Base-by-base conservation (phyloP, 2,329 filamentous ascomycete genomes). In the Pseudogymnoascus sp. region DNA sequence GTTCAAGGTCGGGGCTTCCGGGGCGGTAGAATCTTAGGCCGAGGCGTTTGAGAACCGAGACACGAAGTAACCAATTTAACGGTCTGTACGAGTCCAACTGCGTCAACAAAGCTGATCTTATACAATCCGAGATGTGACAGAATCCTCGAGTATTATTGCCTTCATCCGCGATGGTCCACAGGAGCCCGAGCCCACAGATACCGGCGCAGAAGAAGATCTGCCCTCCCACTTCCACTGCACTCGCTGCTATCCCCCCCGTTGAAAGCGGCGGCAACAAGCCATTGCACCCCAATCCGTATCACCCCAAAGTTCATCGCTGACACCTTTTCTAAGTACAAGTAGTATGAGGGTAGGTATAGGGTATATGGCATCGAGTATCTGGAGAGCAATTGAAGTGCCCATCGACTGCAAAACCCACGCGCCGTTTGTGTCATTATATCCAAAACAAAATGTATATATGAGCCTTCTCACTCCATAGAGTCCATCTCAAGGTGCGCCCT, bases 21-120 rank as follows among this genome's bases (percentile, higher is more conserved):
- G 26, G 11, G 16, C 51, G n/a, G 51, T n/a, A 18, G 51, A 57
- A 57, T 34, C 51, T 57, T 57, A 14, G 51, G n/a, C 51, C 51
- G 26, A 34, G 51, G 51, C 47, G 47, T 57, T 34, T 34, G 10
- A 36, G n/a, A 36, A 57, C 51, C 29, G n/a, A 57, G 51, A 57
- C 51, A 57, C 29, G 16, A 21, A 57, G 51, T 34, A 57, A 57
- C 51, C 51, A 57, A 57, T 57, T 34, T 57, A 34, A 57, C 51
- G n/a, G 51, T 34, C 51, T 57, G 51, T 57, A 57, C 51, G 51
- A 57, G 51, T 21, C 51, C 51, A 34, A 57, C 51, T 34, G 51
- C 29, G 16, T 57, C 51, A 57, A 57, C 21, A 54, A 54, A 57
- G 51, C 26, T 57, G 51, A 57, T 57, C 47, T 57, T 57, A 57